These are phyloP conservation scores for Talaromyces pinophilus DNA, from an alignment of 2,329 filamentous ascomycete species.

Conservation along the genomic window DNA sequence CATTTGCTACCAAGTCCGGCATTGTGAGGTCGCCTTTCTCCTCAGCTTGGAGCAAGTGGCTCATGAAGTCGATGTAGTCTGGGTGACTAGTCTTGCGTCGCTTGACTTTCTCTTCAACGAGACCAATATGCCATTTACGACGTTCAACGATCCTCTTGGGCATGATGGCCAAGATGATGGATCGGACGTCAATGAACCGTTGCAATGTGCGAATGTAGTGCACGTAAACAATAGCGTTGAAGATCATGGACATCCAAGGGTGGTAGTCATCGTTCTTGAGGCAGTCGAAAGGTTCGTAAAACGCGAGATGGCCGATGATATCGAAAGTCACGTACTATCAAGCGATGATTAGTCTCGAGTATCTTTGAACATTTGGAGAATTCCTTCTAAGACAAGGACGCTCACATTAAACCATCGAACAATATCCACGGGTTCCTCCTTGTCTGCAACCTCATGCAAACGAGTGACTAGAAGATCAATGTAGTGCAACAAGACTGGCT, in stretches of 20 bases:
- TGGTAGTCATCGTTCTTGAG: constrained; percentile 33
- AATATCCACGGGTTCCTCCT: constrained; percentile 11
- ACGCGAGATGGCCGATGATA: constrained; percentile 38
- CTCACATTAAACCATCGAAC: constrained; percentile 20
- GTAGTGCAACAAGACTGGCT: constrained; percentile 18
- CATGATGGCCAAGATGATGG: constrained; percentile 18
- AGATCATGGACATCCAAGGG: constrained; percentile 34
- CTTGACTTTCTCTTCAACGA: constrained; percentile 19
- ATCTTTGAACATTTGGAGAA: background rate
- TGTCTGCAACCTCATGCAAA: constrained; percentile 18
- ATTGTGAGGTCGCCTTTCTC: constrained; percentile 13
- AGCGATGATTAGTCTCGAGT: background rate
- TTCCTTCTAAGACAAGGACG: background rate
- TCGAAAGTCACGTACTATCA: constrained; percentile 33
- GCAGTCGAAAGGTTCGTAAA: constrained; percentile 37
- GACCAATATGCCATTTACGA: constrained; percentile 19
- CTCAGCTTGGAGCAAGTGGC: constrained; percentile 17
- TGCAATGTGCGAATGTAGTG: constrained; percentile 20
- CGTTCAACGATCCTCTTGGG: constrained; percentile 19
- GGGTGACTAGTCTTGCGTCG: constrained; percentile 15
- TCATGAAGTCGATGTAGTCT: constrained; percentile 20
- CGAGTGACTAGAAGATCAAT: constrained; percentile 17
- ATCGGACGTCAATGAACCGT: constrained; percentile 13
- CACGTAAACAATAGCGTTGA: constrained; percentile 27
- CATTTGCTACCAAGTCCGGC: constrained; percentile 16